phyloP scores from a whole-genome alignment of 2,329 filamentous ascomycete genomes.

The Nigrograna mackinnonii region DNA sequence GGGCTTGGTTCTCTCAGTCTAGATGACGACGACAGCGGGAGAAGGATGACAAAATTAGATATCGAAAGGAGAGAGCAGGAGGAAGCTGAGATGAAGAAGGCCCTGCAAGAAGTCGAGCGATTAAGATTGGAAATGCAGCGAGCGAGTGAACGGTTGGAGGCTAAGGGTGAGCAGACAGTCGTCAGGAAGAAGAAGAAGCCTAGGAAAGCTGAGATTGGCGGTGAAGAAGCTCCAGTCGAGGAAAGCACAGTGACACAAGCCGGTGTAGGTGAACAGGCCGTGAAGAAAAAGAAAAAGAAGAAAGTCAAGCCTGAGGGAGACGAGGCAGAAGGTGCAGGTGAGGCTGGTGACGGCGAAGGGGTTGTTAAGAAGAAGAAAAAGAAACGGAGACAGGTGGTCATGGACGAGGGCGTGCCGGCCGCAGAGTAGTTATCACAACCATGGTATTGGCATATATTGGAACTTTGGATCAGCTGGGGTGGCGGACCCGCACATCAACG shows the following conservation, averaged over 20 bases:
- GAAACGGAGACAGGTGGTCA: constrained; percentile 36
- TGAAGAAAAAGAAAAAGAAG: constrained; percentile 48
- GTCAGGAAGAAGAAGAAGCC: constrained; percentile 61
- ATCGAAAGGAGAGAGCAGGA: constrained; percentile 72
- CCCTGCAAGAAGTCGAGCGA: constrained; percentile 86
- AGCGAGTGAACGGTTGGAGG: constrained; percentile 73
- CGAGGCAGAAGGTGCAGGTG: constrained; percentile 12
- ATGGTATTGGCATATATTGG: too few relatives aligned
- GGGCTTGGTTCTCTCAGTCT: constrained; percentile 75
- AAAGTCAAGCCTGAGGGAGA: constrained; percentile 36
- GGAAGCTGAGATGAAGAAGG: constrained; percentile 85
- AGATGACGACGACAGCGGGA: constrained; percentile 49
- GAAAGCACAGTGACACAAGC: constrained; percentile 15
- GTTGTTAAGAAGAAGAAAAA: constrained; percentile 46
- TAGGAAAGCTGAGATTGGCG: constrained; percentile 51
- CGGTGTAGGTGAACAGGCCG: constrained; percentile 15
- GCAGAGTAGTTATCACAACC: too few relatives aligned
- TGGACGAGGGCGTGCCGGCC: constrained; percentile 17
- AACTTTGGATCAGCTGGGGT: too few relatives aligned
- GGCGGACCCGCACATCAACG: too few relatives aligned
- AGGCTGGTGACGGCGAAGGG: constrained; percentile 26
- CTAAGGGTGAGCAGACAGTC: constrained; percentile 69
- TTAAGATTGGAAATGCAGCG: constrained; percentile 87
- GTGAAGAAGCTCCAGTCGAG: constrained; percentile 52
- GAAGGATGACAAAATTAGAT: constrained; percentile 50